Base-by-base conservation (phyloP, 163 green algal genomes). In the Trebouxiophyceae sp. region DNA sequence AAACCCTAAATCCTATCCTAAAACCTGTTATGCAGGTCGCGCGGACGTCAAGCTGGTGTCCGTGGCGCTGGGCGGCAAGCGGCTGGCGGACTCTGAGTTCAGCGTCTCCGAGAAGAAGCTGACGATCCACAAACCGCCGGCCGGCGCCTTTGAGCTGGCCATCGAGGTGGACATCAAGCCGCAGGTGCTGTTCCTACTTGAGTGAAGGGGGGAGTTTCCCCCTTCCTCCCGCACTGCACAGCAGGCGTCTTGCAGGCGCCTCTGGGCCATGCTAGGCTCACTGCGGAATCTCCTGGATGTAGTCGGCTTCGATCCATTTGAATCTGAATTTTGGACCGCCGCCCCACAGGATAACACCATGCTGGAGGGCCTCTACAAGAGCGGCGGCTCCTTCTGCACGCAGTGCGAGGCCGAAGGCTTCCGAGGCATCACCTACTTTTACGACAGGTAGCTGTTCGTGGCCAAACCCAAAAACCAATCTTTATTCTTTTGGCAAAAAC, bases 361-460 rank as follows among this genome's bases (percentile, higher is more conserved):
- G 31, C 83, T 98, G 57, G 93, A 98, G 77, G 93, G 93, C 0
- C 79, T 97, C 39, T 98, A 97, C 86, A 96, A 96, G 76, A 90
- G 77, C 19, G 80, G 83, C 54, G 92, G 93, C 62, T 99, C 96
- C 81, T 99, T 95, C 79, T 97, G 88, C 86, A 95, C 94, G 19
- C 93, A 99, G 84, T 99, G 94, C 71, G 94, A 99, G 77, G 94
- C 94, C 3, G 90, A 99, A 77, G 94, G 94, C 32, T 99, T 99
- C 85, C 77, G 80, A 24, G 33, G 76, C 57, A 98, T 99, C 76
- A 99, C 93, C 22, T 99, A 86, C 83, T 98, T 93, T 77, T 81
- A 84, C 54, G 91, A 97, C 72, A 59, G n/a, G n/a, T n/a, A n/a
- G n/a, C n/a, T 45, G 61, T 67, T 33, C 2, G 54, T n/a, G n/a